Evolutionary conservation across 2,329 filamentous ascomycete species (phyloP).

Genomic region (Apiospora aurea): DNA sequence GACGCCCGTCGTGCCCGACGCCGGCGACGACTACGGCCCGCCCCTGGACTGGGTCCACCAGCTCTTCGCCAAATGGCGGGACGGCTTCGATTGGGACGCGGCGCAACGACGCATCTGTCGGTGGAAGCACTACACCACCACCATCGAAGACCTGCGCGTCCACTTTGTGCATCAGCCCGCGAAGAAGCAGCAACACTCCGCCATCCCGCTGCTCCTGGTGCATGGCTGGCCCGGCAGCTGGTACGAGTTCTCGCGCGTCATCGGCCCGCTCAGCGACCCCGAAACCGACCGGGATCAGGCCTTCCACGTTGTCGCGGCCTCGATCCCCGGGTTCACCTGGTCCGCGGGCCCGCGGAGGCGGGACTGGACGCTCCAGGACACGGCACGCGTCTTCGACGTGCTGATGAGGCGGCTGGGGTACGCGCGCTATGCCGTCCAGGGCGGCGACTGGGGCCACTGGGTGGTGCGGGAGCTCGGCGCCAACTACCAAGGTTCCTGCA

Average conservation of each 20-base stretch:
- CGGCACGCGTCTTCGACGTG: slow-evolving; percentile 45
- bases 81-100: slow-evolving; percentile 30
- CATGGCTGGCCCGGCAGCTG: slow-evolving; percentile 56
- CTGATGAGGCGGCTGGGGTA: slow-evolving; percentile 50
- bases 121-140: slow-evolving; percentile 30
- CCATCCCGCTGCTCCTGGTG: slow-evolving; percentile 49
- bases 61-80: slow-evolving; percentile 28
- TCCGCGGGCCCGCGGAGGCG: slow-evolving; percentile 39
- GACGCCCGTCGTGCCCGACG: slow-evolving; percentile 27
- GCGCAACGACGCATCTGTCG: slow-evolving; percentile 28
- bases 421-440: slow-evolving; percentile 45
- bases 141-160: slow-evolving; percentile 27
- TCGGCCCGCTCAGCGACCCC: slow-evolving; percentile 42
- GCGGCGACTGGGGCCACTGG: slow-evolving; percentile 46
- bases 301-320: slow-evolving; percentile 48
- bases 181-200: slow-evolving; percentile 24
- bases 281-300: slow-evolving; percentile 25
- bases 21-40: slow-evolving; percentile 28
- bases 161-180: slow-evolving; percentile 38
- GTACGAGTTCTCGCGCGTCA: slow-evolving; percentile 50
- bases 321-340: slow-evolving; percentile 48
- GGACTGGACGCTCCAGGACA: slow-evolving; percentile 47
- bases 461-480: slow-evolving; percentile 47
- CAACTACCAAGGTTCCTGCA: slow-evolving; percentile 42
- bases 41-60: slow-evolving; percentile 28